Evolutionary conservation across 306 rosid species (phyloP).

Genomic region (Vigna trinervia): DNA sequence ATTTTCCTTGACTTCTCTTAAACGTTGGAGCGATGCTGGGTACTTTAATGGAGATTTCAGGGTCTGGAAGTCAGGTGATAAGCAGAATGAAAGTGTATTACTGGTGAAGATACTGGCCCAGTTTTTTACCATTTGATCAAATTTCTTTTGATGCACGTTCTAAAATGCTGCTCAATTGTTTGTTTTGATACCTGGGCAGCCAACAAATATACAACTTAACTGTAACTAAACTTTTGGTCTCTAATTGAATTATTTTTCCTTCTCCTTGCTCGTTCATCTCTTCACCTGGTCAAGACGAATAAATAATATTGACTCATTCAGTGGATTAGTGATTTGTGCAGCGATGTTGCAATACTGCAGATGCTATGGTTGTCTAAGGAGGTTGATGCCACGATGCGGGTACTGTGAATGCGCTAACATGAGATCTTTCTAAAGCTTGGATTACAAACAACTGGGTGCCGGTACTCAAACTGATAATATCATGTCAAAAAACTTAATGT

Average conservation of each 20-base stretch:
- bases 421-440: neutral
- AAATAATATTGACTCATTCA: neutral
- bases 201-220: slow-evolving; percentile 23
- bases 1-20: slow-evolving; percentile 57
- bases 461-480: too few species aligned
- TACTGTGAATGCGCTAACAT: neutral
- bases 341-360: too few species aligned
- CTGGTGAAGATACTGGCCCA: slow-evolving; percentile 56
- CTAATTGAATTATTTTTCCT: slow-evolving; percentile 6
- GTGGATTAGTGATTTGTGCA: too few species aligned
- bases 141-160: slow-evolving; percentile 23
- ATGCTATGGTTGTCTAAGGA: too few species aligned
- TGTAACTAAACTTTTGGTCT: slow-evolving; percentile 21
- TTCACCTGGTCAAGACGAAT: neutral
- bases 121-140: slow-evolving; percentile 33
- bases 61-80: slow-evolving; percentile 77
- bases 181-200: slow-evolving; percentile 35
- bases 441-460: neutral
- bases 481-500: too few species aligned
- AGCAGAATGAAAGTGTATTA: slow-evolving; percentile 53
- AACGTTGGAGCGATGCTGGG: slow-evolving; percentile 72
- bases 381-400: too few species aligned
- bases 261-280: neutral
- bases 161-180: slow-evolving; percentile 12
- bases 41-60: slow-evolving; percentile 75